Percentiles rank a stretch among this genome's conserved stretches.
Evolutionary conservation across 2,329 filamentous ascomycete species (phyloP).

Genomic region (Cercospora nicotianae): DNA sequence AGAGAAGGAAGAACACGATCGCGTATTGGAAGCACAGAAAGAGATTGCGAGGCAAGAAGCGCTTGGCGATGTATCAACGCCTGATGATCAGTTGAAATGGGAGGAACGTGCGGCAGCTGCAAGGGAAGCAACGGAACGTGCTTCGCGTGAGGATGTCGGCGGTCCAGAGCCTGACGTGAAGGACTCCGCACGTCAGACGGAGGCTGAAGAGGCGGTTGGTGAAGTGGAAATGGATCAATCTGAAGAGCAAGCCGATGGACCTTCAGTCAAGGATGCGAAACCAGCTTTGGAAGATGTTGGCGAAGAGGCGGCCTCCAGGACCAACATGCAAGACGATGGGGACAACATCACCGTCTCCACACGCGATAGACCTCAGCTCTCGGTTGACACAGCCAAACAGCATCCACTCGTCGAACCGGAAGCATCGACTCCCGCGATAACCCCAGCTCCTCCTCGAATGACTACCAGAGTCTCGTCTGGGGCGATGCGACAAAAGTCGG

Average conservation of each 20-base stretch:
- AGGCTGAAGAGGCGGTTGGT: constrained; percentile 32
- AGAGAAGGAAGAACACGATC: constrained; percentile 57
- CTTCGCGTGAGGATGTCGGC: constrained; percentile 37
- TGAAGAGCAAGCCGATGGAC: neutral
- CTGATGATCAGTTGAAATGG: constrained; percentile 59
- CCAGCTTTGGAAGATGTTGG: constrained; percentile 23
- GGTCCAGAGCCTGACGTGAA: constrained; percentile 33
- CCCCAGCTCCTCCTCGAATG: constrained; percentile 50
- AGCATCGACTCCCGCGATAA: constrained; percentile 12
- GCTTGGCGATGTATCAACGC: constrained; percentile 50
- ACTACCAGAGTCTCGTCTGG: constrained; percentile 70
- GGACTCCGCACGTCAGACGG: constrained; percentile 22
- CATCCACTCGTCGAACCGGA: constrained; percentile 17
- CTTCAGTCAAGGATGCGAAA: constrained; percentile 13
- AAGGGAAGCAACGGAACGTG: constrained; percentile 45
- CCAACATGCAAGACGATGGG: constrained; percentile 22
- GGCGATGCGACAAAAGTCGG: constrained; percentile 69
- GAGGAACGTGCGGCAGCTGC: constrained; percentile 47
- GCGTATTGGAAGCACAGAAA: constrained; percentile 52
- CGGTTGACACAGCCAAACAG: constrained; percentile 29
- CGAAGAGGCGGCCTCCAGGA: neutral
- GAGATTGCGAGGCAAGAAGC: constrained; percentile 47
- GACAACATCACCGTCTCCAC: constrained; percentile 32
- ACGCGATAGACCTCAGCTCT: constrained; percentile 18
- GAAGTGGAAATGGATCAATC: constrained; percentile 22